Evolutionary conservation across 176 grass and related monocot genomes (phyloP).

Genomic region (Areca catechu): DNA sequence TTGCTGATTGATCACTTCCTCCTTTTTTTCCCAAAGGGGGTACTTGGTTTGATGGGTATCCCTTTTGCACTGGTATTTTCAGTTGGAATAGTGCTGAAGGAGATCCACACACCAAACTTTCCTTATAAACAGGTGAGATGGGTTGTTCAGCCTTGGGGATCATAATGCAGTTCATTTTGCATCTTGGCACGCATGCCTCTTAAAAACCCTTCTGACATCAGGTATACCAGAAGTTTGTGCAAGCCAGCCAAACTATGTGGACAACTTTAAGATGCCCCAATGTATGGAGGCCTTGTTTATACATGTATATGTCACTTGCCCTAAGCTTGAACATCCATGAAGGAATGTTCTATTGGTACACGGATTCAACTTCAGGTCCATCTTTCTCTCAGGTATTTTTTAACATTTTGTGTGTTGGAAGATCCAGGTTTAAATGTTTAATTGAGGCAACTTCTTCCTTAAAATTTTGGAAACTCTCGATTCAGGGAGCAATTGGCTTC

Average conservation of each 20-base stretch:
- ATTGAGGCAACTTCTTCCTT: no score
- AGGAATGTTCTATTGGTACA: slow-evolving; percentile 98
- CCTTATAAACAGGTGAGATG: slow-evolving; percentile 50
- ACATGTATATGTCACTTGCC: slow-evolving; percentile 72
- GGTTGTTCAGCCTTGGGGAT: background rate
- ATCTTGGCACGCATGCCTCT: background rate
- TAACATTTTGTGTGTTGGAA: slow-evolving; percentile 11
- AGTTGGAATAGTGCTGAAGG: slow-evolving; percentile 65
- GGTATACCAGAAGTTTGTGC: slow-evolving; percentile 56
- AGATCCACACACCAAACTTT: slow-evolving; percentile 34
- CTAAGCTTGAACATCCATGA: slow-evolving; percentile 83
- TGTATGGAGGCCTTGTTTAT: slow-evolving; percentile 79
- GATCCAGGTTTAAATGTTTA: background rate
- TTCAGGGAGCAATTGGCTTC: slow-evolving; percentile 66
- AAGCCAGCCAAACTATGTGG: slow-evolving; percentile 65
- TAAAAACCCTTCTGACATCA: slow-evolving; percentile 11
- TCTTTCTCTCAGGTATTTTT: slow-evolving; percentile 63
- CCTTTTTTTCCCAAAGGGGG: slow-evolving; percentile 50
- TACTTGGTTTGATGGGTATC: slow-evolving; percentile 63
- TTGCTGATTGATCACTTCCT: slow-evolving; percentile 19
- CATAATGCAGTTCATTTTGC: slow-evolving; percentile 10
- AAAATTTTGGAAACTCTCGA: slow-evolving; percentile 2
- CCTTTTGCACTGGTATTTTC: slow-evolving; percentile 51
- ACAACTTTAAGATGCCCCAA: slow-evolving; percentile 56
- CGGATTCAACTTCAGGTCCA: slow-evolving; percentile 47